Base-by-base conservation (phyloP, 2,329 filamentous ascomycete species). In the Exophiala sp. region DNA sequence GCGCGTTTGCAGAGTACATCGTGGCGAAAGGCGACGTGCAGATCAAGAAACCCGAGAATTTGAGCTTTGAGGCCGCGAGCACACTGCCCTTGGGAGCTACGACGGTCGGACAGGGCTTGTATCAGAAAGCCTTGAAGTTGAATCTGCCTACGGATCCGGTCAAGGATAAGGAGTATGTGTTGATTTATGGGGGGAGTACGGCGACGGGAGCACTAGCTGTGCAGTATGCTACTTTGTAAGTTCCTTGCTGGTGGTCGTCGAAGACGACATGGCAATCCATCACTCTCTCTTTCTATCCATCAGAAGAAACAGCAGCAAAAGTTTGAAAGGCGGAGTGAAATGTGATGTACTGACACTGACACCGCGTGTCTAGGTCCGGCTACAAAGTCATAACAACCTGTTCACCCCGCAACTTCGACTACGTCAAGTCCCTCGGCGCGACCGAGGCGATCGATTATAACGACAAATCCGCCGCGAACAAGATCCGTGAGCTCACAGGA, bases 391-490 rank as follows among this genome's bases (percentile, higher is more conserved):
- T 73, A 50, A 68, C 66, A 2, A 72, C 73, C 0, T 69, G 71
- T 1, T 71, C 69, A 6, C 66, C 65, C 3, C 69, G 66, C 32
- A 80, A 80, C 63, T 73, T 74, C 18, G 71, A 71, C 1, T 71
- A 71, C 48, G 63, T 76, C n/a, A 73, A 71, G 59, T 58, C 60
- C 5, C 71, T 80, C 0, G 78, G 78, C 0, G 76, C 75, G 1
- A 65, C 57, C 9, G 58, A 69, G 1, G 72, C 72, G 1, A 75
- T 77, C 46, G 76, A 80, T 58, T 79, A 80, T 62, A 78, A 55
- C 29, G 67, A 69, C 3, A 47, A 64, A 3, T 62, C 62, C 3
- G 64, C 65, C n/a, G 66, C 61, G 0, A 53, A 62, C 3, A 64
- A 67, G 6, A 70, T 73, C 47, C 64, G 65, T 33, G 33, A 61